A percentile compares a stretch with the other conserved stretches of the same genome.
Evolutionary conservation across 805 yeast species (phyloP).

Genomic region (Wickerhamomyces pijperi): DNA sequence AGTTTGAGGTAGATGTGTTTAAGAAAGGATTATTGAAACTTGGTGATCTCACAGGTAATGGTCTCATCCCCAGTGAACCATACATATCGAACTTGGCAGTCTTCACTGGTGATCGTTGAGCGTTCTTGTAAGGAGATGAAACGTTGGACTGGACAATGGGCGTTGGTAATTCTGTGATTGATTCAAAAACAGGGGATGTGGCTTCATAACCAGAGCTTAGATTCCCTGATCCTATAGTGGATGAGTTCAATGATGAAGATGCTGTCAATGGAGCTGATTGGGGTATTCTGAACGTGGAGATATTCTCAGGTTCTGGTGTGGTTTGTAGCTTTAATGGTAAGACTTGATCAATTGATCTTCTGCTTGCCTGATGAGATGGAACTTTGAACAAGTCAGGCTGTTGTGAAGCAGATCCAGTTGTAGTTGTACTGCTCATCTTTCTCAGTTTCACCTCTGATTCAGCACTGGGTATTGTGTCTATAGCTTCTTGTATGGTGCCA

Average conservation of each 20-base stretch:
- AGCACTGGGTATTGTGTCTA: too few relatives aligned
- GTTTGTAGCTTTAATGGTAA: too few relatives aligned
- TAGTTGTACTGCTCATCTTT: too few relatives aligned
- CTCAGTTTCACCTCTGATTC: too few relatives aligned
- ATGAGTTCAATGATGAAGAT: not conserved
- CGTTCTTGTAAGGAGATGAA: conserved; percentile 2
- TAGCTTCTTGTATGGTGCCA: too few relatives aligned
- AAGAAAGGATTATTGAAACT: not conserved
- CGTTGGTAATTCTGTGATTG: conserved; percentile 33
- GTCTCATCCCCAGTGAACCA: conserved; percentile 10
- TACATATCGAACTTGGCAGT: conserved; percentile 7
- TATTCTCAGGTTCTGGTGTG: too few relatives aligned
- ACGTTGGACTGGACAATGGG: conserved; percentile 23
- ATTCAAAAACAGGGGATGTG: conserved; percentile 21
- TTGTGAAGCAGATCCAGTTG: too few relatives aligned
- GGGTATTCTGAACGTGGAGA: too few relatives aligned
- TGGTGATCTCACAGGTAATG: not conserved
- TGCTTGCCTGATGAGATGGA: too few relatives aligned
- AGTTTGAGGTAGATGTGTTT: not conserved
- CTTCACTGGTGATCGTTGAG: not conserved
- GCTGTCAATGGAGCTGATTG: too few relatives aligned
- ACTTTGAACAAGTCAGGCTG: too few relatives aligned
- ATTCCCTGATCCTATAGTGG: not conserved
- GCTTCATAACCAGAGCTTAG: not conserved
- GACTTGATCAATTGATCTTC: too few relatives aligned